phyloP scores from a whole-genome alignment of 2,329 filamentous ascomycete genomes.

The Curvularia spicifera region DNA sequence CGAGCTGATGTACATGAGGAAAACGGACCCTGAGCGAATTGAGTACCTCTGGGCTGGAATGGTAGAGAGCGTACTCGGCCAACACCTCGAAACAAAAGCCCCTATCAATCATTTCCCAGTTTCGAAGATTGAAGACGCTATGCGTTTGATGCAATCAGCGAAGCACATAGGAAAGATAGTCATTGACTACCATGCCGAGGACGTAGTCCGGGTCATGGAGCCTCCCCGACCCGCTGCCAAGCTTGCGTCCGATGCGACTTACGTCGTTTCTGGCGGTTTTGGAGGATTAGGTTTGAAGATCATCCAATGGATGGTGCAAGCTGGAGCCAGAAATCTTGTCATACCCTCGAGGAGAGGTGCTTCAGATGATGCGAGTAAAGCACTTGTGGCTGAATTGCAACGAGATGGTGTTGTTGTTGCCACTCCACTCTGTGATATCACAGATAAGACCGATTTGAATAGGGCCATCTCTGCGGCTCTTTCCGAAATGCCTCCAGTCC shows the following conservation, averaged over 20 bases:
- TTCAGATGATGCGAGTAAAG: neutral
- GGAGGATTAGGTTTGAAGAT: neutral
- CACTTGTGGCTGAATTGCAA: neutral
- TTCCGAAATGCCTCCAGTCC: conserved; percentile 2
- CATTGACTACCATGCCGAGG: neutral
- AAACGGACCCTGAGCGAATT: conserved; percentile 1
- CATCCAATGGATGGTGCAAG: neutral
- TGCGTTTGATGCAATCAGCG: neutral
- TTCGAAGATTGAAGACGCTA: neutral
- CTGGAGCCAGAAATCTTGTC: neutral
- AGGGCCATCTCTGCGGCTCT: neutral
- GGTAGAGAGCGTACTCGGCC: conserved; percentile 4
- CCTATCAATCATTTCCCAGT: neutral
- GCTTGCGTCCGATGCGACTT: neutral
- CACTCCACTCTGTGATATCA: neutral
- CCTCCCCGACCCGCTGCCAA: neutral
- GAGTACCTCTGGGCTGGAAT: neutral
- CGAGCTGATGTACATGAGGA: conserved; percentile 1
- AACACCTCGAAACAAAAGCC: neutral
- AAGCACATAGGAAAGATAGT: conserved; percentile 1
- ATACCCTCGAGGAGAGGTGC: neutral
- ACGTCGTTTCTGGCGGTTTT: conserved; percentile 1
- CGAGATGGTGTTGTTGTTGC: neutral
- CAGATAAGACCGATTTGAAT: neutral
- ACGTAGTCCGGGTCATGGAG: neutral